Evolutionary conservation across 352 stramenopile genomes (phyloP), one percentile per base, ranked within the genome.

Genomic region (Phytopythium boreale): DNA sequence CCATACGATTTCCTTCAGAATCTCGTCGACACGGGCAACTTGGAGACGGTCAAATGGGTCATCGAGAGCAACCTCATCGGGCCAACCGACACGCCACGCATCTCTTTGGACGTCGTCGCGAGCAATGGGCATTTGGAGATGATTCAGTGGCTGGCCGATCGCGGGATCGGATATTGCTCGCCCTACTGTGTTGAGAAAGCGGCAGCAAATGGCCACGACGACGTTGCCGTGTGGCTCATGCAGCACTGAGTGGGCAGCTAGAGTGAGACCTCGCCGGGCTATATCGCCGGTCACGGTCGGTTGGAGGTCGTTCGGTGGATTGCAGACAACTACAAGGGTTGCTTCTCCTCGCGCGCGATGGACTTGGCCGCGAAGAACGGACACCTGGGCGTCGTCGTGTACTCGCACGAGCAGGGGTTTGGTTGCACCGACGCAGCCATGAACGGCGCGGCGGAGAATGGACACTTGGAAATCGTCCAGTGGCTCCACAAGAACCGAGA

Each of bases 121-220:
- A 24, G 51, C 8, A 39, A 58, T 27, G 73, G 73, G 27, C 56
- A 77, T 49, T 59, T 80, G 50, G 52, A 52, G 3, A 66, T 80
- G 19, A 26, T 80, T 11, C 56, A 74, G 50, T 80, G 74, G 74
- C 49, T 81, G 10, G 59, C 71, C 41, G 61, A 63, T 8, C 50
- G 68, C 15, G 34, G 59, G 66, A 63, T 70, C 69, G 59, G 69
- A 56, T 24, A 47, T 51, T 49, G 66, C 63, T 36, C 69, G 63
- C 19, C 72, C 64, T 41, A 66, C 62, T 70, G 72, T 17, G 66
- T 72, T n/a, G 73, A 80, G 52, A 58, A 56, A n/a, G 70, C 68
- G 44, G 73, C 22, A 39, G 62, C 36, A 10, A 66, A 69, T 46
- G 73, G 73, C 24, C 52, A 77, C 50, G 34, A 77, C 11, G 62